Conservation (phyloP, 495 filamentous ascomycete genomes). For the Penicillium flavigenum region DNA sequence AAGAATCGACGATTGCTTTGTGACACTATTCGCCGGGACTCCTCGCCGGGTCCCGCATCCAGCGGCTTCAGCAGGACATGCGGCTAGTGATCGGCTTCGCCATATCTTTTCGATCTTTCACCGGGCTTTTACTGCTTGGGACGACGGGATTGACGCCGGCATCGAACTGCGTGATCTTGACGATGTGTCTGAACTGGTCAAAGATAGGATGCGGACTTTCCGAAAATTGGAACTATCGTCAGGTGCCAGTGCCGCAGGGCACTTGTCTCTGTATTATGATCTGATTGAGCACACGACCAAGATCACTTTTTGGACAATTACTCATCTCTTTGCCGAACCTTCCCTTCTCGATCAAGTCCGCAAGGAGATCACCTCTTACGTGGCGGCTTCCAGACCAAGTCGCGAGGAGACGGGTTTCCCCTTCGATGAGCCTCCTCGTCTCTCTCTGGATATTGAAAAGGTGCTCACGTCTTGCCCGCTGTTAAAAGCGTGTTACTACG, state of each 20-base stretch:
- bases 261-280: conserved; percentile 53
- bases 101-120: conserved; percentile 49
- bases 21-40: conserved; percentile 49
- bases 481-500: conserved; percentile 54
- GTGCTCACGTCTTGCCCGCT: conserved; percentile 50
- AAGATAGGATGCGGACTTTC: conserved; percentile 43
- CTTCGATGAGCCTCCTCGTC: conserved; percentile 47
- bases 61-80: conserved; percentile 48
- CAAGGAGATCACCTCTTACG: conserved; percentile 51
- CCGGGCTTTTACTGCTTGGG: conserved; percentile 46
- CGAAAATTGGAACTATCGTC: conserved; percentile 34
- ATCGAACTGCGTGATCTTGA: conserved; percentile 54
- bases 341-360: conserved; percentile 49
- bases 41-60: conserved; percentile 54
- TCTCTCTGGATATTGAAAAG: conserved; percentile 48
- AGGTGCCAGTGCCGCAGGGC: conserved; percentile 32
- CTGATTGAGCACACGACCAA: conserved; percentile 52
- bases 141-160: conserved; percentile 46
- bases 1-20: conserved; percentile 54
- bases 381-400: conserved; percentile 42
- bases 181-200: conserved; percentile 51
- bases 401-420: conserved; percentile 53
- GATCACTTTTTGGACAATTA: conserved; percentile 56
- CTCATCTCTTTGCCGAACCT: conserved; percentile 51
- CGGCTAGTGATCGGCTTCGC: conserved; percentile 53